phyloP scores from a whole-genome alignment of 1,139 yeast genomes.

The Pichia sp. region DNA sequence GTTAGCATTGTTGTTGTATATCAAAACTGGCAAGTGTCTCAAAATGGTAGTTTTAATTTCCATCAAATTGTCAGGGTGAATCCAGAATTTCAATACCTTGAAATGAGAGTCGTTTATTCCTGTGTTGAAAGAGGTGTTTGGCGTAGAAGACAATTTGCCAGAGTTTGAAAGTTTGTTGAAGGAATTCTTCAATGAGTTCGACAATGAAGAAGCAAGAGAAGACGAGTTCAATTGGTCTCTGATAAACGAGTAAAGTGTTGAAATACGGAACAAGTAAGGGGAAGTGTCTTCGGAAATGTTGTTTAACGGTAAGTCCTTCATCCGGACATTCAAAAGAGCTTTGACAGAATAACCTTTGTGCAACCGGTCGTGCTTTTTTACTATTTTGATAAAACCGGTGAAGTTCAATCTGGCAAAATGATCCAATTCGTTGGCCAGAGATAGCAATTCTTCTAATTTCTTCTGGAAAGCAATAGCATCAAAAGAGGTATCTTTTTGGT shows the following conservation, averaged over 20 bases:
- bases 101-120: conserved; percentile 45
- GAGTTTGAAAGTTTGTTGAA: conserved; percentile 31
- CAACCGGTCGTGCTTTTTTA: conserved; percentile 90
- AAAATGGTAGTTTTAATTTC: conserved; percentile 92
- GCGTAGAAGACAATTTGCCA: conserved; percentile 34
- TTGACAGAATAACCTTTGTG: conserved; percentile 83
- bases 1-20: conserved; percentile 52
- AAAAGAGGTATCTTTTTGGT: conserved; percentile 36
- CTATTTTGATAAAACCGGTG: conserved; percentile 92
- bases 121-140: conserved; percentile 27
- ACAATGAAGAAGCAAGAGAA: conserved; percentile 25
- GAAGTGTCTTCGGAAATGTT: conserved; percentile 78
- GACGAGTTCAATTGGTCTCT: conserved; percentile 54
- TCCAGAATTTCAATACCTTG: conserved; percentile 88
- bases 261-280: conserved; percentile 80
- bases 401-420: conserved; percentile 86
- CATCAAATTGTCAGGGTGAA: conserved; percentile 93
- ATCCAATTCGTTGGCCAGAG: conserved; percentile 80
- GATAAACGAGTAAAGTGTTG: conserved; percentile 74
- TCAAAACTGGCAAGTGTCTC: conserved; percentile 88
- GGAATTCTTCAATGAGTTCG: conserved; percentile 32
- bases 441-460: conserved; percentile 67
- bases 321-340: conserved; percentile 82
- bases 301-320: conserved; percentile 85
- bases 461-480: conserved; percentile 56